These are phyloP conservation scores for Thamnidium elegans DNA, from an alignment of 192 early-diverging fungal genomes.

Conservation along the genomic window DNA sequence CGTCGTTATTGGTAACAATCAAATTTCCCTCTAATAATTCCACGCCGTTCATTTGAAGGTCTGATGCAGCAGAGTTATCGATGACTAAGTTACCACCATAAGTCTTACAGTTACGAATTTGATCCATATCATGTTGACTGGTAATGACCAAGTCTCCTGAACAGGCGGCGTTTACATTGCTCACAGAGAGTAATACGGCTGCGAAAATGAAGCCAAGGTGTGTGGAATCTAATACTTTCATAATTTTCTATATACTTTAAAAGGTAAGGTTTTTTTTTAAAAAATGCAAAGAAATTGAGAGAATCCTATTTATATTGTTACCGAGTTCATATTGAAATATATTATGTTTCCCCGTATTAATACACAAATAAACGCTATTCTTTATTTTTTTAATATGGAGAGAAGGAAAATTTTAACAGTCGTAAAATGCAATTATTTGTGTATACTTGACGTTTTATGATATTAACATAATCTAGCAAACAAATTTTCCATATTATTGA, in stretches of 20 bases:
- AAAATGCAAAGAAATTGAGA: neutral
- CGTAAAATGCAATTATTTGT: too few relatives aligned
- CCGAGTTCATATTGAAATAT: too few relatives aligned
- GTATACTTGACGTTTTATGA: too few relatives aligned
- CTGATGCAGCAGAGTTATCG: conserved; percentile 12
- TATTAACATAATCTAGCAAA: too few relatives aligned
- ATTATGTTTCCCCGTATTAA: too few relatives aligned
- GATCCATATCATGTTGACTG: conserved; percentile 33
- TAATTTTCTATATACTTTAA: neutral
- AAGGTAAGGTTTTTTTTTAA: neutral
- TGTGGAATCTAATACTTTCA: neutral
- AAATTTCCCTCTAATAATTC: conserved; percentile 24
- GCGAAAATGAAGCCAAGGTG: neutral
- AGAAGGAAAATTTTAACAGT: too few relatives aligned
- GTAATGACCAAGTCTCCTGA: conserved; percentile 17
- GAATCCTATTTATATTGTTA: neutral
- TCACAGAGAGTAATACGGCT: neutral
- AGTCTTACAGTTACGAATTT: conserved; percentile 20
- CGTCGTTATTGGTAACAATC: conserved; percentile 23
- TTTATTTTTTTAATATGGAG: too few relatives aligned
- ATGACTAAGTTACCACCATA: conserved; percentile 32
- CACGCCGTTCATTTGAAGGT: conserved; percentile 20
- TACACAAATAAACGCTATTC: too few relatives aligned
- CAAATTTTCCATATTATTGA: too few relatives aligned
- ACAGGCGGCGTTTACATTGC: conserved; percentile 14